phyloP scores from a whole-genome alignment of 495 filamentous ascomycete genomes.

The Lindgomyces ingoldianus region DNA sequence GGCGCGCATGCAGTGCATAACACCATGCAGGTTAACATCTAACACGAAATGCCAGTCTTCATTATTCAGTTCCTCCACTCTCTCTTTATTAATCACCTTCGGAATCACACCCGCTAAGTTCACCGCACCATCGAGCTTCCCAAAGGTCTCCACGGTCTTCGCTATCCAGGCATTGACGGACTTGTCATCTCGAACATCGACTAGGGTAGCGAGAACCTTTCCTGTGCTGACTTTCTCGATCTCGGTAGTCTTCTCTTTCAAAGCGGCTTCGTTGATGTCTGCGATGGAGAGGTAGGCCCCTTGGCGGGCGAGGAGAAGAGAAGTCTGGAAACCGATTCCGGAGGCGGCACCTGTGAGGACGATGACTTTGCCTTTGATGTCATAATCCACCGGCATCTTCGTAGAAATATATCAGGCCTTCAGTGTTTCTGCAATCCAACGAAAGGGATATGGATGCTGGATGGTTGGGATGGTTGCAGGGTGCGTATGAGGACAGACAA shows the following conservation, averaged over 20 bases:
- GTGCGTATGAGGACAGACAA: too few species aligned
- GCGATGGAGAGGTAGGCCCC: conserved; percentile 33
- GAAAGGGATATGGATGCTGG: too few species aligned
- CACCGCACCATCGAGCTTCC: conserved; percentile 58
- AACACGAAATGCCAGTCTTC: conserved; percentile 44
- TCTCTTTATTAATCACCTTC: conserved; percentile 37
- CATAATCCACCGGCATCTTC: conserved; percentile 27
- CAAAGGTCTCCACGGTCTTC: conserved; percentile 37
- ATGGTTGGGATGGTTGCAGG: too few species aligned
- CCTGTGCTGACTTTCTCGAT: conserved; percentile 27
- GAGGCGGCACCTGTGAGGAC: conserved; percentile 35
- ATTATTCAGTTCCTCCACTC: conserved; percentile 45
- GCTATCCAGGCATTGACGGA: conserved; percentile 29
- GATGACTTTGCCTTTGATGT: conserved; percentile 31
- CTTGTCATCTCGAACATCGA: conserved; percentile 28
- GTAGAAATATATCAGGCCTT: background rate
- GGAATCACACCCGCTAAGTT: conserved; percentile 59
- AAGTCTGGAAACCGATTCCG: conserved; percentile 29
- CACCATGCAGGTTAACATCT: conserved; percentile 43
- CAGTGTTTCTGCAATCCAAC: too few species aligned
- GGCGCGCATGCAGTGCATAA: conserved; percentile 42
- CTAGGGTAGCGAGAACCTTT: conserved; percentile 19
- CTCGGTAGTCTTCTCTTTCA: conserved; percentile 17
- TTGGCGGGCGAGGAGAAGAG: conserved; percentile 16
- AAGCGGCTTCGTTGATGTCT: conserved; percentile 22